A percentile compares a stretch with the other conserved stretches of the same genome.
Conservation (phyloP, 208 protist genomes). For the Trypanosoma avium region DNA sequence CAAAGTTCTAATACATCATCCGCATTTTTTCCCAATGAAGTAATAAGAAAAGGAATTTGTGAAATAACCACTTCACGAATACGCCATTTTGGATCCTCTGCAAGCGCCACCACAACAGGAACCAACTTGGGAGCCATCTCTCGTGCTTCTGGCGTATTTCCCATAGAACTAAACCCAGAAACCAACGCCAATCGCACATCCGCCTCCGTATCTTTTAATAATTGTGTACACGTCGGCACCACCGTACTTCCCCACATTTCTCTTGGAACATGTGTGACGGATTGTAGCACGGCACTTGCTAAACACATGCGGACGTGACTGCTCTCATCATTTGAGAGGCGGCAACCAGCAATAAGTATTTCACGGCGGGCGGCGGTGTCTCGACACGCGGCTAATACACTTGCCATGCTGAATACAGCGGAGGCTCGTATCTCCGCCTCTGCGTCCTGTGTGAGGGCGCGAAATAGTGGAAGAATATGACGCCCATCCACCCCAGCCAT, state of each 20-base stretch:
- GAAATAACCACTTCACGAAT: constrained; percentile 84
- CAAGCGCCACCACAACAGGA: constrained; percentile 77
- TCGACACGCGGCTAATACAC: constrained; percentile 55
- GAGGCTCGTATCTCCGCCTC: constrained; percentile 87
- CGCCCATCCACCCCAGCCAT: constrained; percentile 66
- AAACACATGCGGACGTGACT: constrained; percentile 84
- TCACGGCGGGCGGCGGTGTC: constrained; percentile 66
- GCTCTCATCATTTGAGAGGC: constrained; percentile 68
- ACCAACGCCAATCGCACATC: constrained; percentile 86
- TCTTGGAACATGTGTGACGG: constrained; percentile 66
- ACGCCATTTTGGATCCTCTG: constrained; percentile 84
- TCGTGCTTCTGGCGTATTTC: constrained; percentile 77
- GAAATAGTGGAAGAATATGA: constrained; percentile 72
- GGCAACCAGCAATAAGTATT: constrained; percentile 67
- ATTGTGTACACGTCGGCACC: constrained; percentile 73
- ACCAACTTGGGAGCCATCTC: constrained; percentile 84
- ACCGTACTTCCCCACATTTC: constrained; percentile 76
- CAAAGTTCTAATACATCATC: constrained; percentile 85
- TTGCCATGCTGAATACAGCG: constrained; percentile 81
- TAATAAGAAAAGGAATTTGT: constrained; percentile 85
- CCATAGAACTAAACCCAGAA: constrained; percentile 84
- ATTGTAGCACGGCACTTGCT: constrained; percentile 81
- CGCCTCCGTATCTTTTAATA: constrained; percentile 77
- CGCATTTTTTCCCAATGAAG: constrained; percentile 56
- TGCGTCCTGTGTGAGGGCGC: constrained; percentile 71